phyloP scores from a whole-genome alignment of 768 basidiomycete species.

The Naganishia onofrii region DNA sequence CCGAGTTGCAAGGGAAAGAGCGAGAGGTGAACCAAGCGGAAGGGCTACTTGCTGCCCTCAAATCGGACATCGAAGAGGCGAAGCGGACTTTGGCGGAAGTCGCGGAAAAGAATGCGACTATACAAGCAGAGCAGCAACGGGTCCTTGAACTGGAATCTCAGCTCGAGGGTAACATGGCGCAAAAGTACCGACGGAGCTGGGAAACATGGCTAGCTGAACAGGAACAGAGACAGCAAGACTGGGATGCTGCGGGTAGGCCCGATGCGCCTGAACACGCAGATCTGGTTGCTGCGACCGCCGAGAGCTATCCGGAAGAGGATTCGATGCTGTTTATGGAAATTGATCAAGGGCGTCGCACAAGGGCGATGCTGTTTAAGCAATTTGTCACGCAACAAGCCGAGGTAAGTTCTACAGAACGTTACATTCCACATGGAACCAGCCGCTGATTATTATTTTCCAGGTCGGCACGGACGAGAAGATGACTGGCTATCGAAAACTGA shows the following conservation, averaged over 20 bases:
- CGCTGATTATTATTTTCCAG: conserved; percentile 27
- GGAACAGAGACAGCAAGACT: conserved; percentile 68
- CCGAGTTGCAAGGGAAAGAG: conserved; percentile 86
- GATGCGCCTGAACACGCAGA: conserved; percentile 44
- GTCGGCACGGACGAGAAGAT: conserved; percentile 86
- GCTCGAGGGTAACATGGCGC: conserved; percentile 72
- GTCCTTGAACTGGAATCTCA: conserved; percentile 63
- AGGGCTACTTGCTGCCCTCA: conserved; percentile 77
- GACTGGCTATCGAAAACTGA: conserved; percentile 80
- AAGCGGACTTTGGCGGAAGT: conserved; percentile 57
- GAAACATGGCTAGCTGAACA: conserved; percentile 90
- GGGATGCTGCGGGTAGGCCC: conserved; percentile 62
- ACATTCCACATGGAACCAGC: not conserved
- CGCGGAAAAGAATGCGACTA: conserved; percentile 34
- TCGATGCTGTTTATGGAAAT: conserved; percentile 66
- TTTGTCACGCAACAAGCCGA: conserved; percentile 80
- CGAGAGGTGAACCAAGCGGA: conserved; percentile 86
- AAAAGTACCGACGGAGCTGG: conserved; percentile 79
- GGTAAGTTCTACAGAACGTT: conserved; percentile 36
- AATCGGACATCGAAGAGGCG: conserved; percentile 74
- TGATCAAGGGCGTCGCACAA: conserved; percentile 63
- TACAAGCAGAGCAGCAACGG: conserved; percentile 38
- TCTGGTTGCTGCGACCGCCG: conserved; percentile 53
- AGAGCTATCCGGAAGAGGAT: conserved; percentile 43
- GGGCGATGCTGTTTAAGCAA: conserved; percentile 70